Conservation (phyloP, 2,329 filamentous ascomycete species). For the Aschersonia sp. region DNA sequence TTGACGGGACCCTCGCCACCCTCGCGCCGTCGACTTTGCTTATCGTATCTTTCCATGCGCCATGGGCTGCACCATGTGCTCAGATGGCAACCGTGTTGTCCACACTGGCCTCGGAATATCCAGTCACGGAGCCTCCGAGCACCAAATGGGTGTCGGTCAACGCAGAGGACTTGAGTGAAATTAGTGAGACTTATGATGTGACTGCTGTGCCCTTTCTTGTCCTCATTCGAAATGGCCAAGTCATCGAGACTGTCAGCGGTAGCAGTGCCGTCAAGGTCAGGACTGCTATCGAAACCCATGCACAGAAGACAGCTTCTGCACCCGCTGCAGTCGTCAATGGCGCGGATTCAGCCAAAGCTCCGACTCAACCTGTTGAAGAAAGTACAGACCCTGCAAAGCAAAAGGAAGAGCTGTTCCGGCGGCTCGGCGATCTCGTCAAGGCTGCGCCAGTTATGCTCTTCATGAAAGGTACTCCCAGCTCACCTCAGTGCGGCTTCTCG, state of each 20-base stretch:
- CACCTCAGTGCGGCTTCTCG: constrained; percentile 85
- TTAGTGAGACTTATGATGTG: constrained; percentile 87
- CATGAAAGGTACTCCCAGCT: constrained; percentile 89
- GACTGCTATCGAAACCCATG: constrained; percentile 71
- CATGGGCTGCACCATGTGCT: constrained; percentile 90
- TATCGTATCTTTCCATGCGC: constrained; percentile 87
- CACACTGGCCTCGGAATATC: constrained; percentile 76
- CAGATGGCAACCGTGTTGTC: constrained; percentile 83
- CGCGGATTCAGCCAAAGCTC: constrained; percentile 15
- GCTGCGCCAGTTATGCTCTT: constrained; percentile 97
- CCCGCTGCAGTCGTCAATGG: constrained; percentile 20
- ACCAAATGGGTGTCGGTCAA: constrained; percentile 84
- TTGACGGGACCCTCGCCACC: constrained; percentile 51
- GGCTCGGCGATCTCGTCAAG: constrained; percentile 74
- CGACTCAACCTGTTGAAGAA: too few relatives aligned
- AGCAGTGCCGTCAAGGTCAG: constrained; percentile 80
- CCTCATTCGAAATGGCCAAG: constrained; percentile 57
- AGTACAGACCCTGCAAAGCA: constrained; percentile 23
- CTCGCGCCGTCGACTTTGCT: constrained; percentile 58
- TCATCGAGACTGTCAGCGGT: constrained; percentile 76
- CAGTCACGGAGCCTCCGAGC: constrained; percentile 46
- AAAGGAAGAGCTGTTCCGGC: constrained; percentile 74
- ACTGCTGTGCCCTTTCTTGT: constrained; percentile 89
- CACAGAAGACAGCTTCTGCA: constrained; percentile 29
- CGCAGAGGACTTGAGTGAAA: constrained; percentile 83